A percentile compares a stretch with the other conserved stretches of the same genome.
These are phyloP conservation scores for Sporothrix euskadiensis DNA, from an alignment of 2,329 filamentous ascomycete genomes.

Conservation along the genomic window DNA sequence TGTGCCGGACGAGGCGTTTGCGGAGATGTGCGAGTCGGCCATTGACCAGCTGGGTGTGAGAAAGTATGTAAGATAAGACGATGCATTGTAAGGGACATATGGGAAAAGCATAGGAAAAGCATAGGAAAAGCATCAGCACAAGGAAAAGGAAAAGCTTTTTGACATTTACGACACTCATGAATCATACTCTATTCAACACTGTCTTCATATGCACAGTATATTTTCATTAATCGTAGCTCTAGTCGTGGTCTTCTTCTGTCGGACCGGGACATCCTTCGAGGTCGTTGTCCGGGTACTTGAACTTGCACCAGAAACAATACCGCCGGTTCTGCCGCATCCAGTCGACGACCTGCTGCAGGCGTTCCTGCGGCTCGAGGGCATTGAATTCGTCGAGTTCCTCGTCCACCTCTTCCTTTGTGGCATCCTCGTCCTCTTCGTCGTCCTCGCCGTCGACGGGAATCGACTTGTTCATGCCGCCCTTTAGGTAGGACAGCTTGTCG, in stretches of 20 bases:
- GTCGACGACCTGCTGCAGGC: slow-evolving; percentile 64
- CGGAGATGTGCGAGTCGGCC: slow-evolving; percentile 32
- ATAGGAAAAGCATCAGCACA: neutral
- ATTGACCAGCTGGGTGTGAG: slow-evolving; percentile 38
- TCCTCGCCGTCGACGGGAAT: slow-evolving; percentile 37
- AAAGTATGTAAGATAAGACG: slow-evolving; percentile 25
- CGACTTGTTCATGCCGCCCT: slow-evolving; percentile 48
- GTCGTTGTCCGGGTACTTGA: slow-evolving; percentile 66
- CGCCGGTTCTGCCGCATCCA: slow-evolving; percentile 69
- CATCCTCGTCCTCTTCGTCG: slow-evolving; percentile 64
- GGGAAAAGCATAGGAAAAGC: neutral
- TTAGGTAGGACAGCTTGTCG: slow-evolving; percentile 51
- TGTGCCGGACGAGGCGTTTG: slow-evolving; percentile 31
- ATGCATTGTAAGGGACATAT: neutral
- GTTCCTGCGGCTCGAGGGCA: slow-evolving; percentile 64
- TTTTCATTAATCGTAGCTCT: neutral
- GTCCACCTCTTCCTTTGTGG: slow-evolving; percentile 66
- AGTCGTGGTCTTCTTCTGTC: slow-evolving; percentile 79
- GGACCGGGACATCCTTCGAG: slow-evolving; percentile 89
- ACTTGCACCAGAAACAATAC: slow-evolving; percentile 98
- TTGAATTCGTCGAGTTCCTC: slow-evolving; percentile 85
- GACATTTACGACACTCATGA: slow-evolving; percentile 11
- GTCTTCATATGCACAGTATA: neutral
- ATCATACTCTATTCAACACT: neutral
- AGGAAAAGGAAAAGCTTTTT: neutral